phyloP scores from a whole-genome alignment of 192 early-diverging fungal species.

The Phlyctochytrium bullatum region DNA sequence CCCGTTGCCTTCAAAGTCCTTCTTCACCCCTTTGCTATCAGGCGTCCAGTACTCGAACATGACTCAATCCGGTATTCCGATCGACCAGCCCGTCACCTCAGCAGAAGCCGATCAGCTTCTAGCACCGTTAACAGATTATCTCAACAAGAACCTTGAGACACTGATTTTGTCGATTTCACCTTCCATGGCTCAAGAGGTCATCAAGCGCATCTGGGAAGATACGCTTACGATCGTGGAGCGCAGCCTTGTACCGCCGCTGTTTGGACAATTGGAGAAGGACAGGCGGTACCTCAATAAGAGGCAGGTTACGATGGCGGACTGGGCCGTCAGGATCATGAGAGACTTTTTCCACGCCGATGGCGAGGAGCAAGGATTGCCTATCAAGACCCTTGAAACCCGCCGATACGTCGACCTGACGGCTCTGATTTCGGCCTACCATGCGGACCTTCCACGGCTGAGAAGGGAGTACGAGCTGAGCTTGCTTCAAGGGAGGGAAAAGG shows the following conservation, averaged over 20 bases:
- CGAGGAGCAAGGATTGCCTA: constrained; percentile 40
- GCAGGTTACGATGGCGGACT: constrained; percentile 41
- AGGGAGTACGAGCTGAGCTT: constrained; percentile 46
- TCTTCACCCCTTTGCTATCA: constrained; percentile 42
- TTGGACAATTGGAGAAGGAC: constrained; percentile 41
- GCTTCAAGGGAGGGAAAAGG: constrained; percentile 32
- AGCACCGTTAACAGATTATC: constrained; percentile 46
- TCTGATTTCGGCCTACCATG: constrained; percentile 29
- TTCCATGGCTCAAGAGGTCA: constrained; percentile 55
- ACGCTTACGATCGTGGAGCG: constrained; percentile 36
- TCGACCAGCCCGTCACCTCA: constrained; percentile 30
- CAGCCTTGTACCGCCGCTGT: constrained; percentile 46
- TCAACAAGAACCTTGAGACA: constrained; percentile 53
- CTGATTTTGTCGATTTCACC: constrained; percentile 33
- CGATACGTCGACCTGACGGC: constrained; percentile 33
- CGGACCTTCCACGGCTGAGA: constrained; percentile 34
- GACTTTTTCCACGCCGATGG: constrained; percentile 57
- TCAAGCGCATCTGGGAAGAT: constrained; percentile 52
- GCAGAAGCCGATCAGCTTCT: constrained; percentile 42
- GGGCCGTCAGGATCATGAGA: constrained; percentile 29
- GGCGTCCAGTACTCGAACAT: constrained; percentile 34
- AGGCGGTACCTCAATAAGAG: constrained; percentile 42
- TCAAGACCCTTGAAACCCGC: constrained; percentile 32
- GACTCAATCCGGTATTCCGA: constrained; percentile 36
- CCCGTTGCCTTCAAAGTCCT: constrained; percentile 38